Percentiles rank a stretch among this genome's conserved stretches.
phyloP scores from a whole-genome alignment of 163 green algal species.

The Prototheca stagnorum region DNA sequence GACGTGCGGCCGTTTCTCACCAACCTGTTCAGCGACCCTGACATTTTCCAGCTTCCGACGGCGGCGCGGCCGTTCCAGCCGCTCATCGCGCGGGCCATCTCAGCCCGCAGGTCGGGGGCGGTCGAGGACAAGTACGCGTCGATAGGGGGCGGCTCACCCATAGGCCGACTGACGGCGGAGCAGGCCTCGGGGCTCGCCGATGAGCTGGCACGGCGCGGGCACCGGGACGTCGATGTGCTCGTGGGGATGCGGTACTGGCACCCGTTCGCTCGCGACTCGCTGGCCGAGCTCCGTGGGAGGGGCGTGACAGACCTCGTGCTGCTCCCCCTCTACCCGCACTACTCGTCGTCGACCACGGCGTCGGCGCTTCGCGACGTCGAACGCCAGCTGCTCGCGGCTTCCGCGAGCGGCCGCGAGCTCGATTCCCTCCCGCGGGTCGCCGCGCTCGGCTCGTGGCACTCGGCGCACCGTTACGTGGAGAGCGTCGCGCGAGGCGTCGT shows the following conservation, averaged over 20 bases:
- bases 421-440: too few relatives aligned
- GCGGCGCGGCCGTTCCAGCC: constrained; percentile 65
- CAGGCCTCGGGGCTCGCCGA: constrained; percentile 56
- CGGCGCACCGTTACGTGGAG: too few relatives aligned
- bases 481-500: too few relatives aligned
- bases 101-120: constrained; percentile 71
- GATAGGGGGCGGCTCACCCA: constrained; percentile 86
- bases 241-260: constrained; percentile 99
- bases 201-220: constrained; percentile 36
- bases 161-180: constrained; percentile 84
- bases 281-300: constrained; percentile 62
- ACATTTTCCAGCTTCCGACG: constrained; percentile 75
- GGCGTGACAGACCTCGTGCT: constrained; percentile 77
- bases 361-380: constrained; percentile 82
- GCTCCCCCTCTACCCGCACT: constrained; percentile 95
- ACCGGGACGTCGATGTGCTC: constrained; percentile 64
- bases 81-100: constrained; percentile 65
- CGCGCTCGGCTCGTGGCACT: too few relatives aligned
- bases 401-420: too few relatives aligned
- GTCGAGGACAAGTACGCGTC: constrained; percentile 71
- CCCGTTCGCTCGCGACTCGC: constrained; percentile 66
- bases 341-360: constrained; percentile 85
- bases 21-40: constrained; percentile 95
- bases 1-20: constrained; percentile 97
- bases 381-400: constrained; percentile 52